phyloP scores from a whole-genome alignment of 371 early-diverging fungal genomes.

The Mucor piriformis region DNA sequence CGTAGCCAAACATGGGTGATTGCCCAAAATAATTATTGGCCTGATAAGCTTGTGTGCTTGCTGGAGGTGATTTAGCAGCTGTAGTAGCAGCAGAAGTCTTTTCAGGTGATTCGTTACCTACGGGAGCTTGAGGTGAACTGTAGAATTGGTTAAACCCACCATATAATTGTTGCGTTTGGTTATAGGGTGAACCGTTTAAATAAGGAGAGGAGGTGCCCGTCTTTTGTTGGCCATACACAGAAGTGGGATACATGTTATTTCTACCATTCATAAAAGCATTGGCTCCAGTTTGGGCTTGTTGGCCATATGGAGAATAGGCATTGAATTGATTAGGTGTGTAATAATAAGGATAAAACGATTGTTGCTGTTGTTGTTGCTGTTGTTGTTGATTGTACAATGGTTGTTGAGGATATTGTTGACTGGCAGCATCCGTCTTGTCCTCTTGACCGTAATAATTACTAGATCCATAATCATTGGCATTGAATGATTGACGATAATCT shows the following conservation, averaged over 20 bases:
- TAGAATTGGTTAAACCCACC: constrained; percentile 8
- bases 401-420: constrained; percentile 27
- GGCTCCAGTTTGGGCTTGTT: background rate
- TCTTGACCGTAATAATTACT: background rate
- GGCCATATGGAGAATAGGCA: constrained; percentile 7
- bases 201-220: background rate
- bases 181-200: background rate
- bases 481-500: constrained; percentile 1
- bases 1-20: constrained; percentile 20
- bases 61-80: background rate
- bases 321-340: constrained; percentile 76
- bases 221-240: constrained; percentile 11
- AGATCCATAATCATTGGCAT: background rate
- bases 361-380: constrained; percentile 32
- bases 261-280: background rate
- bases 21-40: constrained; percentile 17
- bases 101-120: background rate
- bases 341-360: constrained; percentile 78
- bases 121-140: background rate
- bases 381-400: constrained; percentile 2
- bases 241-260: constrained; percentile 7
- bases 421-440: background rate
- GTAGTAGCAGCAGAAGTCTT: background rate
- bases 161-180: constrained; percentile 1
- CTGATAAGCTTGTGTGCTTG: background rate